phyloP scores from a whole-genome alignment of 805 yeast genomes.

The Candida orba region DNA sequence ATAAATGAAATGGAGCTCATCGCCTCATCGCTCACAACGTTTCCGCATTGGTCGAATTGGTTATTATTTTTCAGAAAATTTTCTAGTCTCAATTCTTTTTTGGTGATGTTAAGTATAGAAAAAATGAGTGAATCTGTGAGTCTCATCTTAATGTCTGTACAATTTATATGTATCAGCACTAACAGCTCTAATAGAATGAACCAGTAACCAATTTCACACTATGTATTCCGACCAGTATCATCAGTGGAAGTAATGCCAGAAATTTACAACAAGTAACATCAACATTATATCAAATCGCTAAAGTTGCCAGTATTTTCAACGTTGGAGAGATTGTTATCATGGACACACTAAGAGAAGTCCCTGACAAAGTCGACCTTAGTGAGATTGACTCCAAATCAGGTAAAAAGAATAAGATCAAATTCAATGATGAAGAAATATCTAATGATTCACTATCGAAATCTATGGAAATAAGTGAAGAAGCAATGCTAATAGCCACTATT shows the following conservation, averaged over 20 bases:
- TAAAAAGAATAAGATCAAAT: slow-evolving; percentile 24
- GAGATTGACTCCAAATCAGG: slow-evolving; percentile 17
- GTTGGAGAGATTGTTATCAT: slow-evolving; percentile 71
- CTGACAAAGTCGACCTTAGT: slow-evolving; percentile 14
- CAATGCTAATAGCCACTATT: slow-evolving; percentile 56
- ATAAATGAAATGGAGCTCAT: not conserved
- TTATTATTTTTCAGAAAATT: no score
- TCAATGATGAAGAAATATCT: slow-evolving; percentile 24
- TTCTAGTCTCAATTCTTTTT: not conserved
- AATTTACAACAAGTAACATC: slow-evolving; percentile 70
- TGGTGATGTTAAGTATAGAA: not conserved
- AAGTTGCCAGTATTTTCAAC: slow-evolving; percentile 59
- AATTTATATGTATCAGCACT: no score
- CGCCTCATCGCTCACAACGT: slow-evolving; percentile 6
- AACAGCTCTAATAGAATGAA: not conserved
- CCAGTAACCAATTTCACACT: slow-evolving; percentile 38
- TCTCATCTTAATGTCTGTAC: no score
- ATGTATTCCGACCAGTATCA: slow-evolving; percentile 67
- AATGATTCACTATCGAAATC: slow-evolving; percentile 8
- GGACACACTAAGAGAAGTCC: slow-evolving; percentile 36
- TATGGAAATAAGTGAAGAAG: slow-evolving; percentile 25
- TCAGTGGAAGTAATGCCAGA: slow-evolving; percentile 46
- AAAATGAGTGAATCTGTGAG: slow-evolving; percentile 6
- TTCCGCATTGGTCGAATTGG: no score
- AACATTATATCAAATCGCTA: slow-evolving; percentile 71